Base-by-base conservation (phyloP, 2,329 filamentous ascomycete genomes). In the Neofusicoccum cordaticola region DNA sequence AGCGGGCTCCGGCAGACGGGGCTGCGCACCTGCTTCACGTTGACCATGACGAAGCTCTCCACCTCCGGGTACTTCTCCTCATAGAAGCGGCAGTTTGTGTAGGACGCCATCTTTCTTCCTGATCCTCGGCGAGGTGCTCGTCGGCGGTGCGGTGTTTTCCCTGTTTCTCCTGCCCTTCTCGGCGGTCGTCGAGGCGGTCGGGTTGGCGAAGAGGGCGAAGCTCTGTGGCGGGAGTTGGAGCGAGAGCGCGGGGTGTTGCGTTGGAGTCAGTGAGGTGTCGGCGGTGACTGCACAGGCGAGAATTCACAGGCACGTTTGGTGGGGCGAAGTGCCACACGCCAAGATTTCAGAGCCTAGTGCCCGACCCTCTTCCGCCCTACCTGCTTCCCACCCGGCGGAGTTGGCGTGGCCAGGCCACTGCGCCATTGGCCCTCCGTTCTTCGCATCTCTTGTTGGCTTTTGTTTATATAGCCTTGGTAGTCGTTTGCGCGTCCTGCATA, bases 1-100 rank as follows among this genome's bases (percentile, higher is more conserved):
- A 17, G 22, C 13, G 62, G 75, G 48, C 7, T 15, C 9, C 6
- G 22, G 27, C 34, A n/a, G 31, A 27, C 5, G 27, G 17, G 45
- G 4, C 35, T 56, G 61, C 41, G 61, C 45, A 93, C 91, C 89
- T 97, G 93, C 87, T 97, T 96, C 74, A 98, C 95, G 81, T 98
- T 99, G 79, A 99, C 95, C 95, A 99, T 99, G 78, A 99, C 96
- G 82, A 97, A 98, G 85, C 92, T 96, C 83, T 99, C 95, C 78
- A 99, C 94, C 86, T 98, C 95, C 66, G 93, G 93, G 76, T 90
- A 97, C 82, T 96, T 96, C 83, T 97, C 92, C 86, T 97, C 93
- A 80, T 97, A 97, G 82, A 96, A 97, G 75, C 93, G 92, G 82
- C 91, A 96, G 83, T 96, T 96, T 78, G 91, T 95, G 84, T 96